Percentiles rank a stretch among this genome's conserved stretches.
Evolutionary conservation across 768 basidiomycete genomes (phyloP).

Genomic region (Leccinum sublutescens): DNA sequence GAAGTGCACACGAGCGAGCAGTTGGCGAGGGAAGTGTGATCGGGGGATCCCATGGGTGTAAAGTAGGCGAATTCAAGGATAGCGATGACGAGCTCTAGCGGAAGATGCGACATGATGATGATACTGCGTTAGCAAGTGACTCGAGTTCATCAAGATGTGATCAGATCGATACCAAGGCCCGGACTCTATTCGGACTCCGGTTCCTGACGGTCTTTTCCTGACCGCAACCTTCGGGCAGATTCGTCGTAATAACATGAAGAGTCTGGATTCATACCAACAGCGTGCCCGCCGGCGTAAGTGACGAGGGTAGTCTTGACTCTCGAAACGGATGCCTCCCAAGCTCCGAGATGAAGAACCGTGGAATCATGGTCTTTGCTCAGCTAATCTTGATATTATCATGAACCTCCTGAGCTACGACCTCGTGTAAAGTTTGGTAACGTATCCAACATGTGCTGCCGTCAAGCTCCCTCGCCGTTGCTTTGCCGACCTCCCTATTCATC

Average conservation of each 20-base stretch:
- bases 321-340: slow-evolving; percentile 5
- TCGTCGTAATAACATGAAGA: not conserved
- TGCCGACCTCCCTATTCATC: slow-evolving; percentile 8
- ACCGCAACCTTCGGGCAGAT: not conserved
- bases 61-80: slow-evolving; percentile 30
- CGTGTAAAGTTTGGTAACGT: slow-evolving; percentile 17
- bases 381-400: slow-evolving; percentile 16
- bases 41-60: slow-evolving; percentile 12
- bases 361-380: slow-evolving; percentile 6
- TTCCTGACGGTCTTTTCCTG: not conserved
- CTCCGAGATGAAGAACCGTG: slow-evolving; percentile 17
- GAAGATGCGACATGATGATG: slow-evolving; percentile 15
- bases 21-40: slow-evolving; percentile 20
- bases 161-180: not conserved
- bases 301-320: not conserved
- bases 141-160: not conserved
- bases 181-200: not conserved
- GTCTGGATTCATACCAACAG: not conserved
- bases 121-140: not conserved
- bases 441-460: not conserved
- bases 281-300: not conserved
- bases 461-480: slow-evolving; percentile 10
- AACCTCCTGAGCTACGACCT: not conserved
- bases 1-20: slow-evolving; percentile 28
- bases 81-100: slow-evolving; percentile 22